Conservation (phyloP, 306 rosid species). For the Begonia loranthoides region DNA sequence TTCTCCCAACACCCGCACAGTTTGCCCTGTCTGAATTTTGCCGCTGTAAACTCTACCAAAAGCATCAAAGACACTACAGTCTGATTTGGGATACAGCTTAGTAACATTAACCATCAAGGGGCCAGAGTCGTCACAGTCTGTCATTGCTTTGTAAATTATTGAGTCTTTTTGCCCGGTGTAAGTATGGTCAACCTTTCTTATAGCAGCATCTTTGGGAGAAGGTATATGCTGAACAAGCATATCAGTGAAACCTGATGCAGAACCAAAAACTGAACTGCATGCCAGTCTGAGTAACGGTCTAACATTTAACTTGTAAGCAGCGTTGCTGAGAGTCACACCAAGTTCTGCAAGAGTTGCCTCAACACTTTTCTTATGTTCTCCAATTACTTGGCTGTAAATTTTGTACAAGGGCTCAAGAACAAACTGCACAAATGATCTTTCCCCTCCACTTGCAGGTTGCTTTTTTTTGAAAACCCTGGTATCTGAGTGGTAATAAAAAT, state of each 20-base stretch:
- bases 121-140: slow-evolving; percentile 69
- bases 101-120: slow-evolving; percentile 91
- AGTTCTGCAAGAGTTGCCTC: slow-evolving; percentile 93
- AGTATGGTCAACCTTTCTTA: slow-evolving; percentile 75
- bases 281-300: slow-evolving; percentile 92
- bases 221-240: slow-evolving; percentile 95
- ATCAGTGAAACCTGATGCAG: slow-evolving; percentile 82
- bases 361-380: slow-evolving; percentile 95
- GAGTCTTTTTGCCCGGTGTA: slow-evolving; percentile 90
- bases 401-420: slow-evolving; percentile 87
- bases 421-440: slow-evolving; percentile 90
- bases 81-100: slow-evolving; percentile 90
- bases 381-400: slow-evolving; percentile 93
- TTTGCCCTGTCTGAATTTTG: slow-evolving; percentile 85
- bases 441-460: slow-evolving; percentile 83
- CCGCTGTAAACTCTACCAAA: slow-evolving; percentile 97
- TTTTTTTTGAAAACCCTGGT: slow-evolving; percentile 67
- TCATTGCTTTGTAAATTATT: slow-evolving; percentile 69
- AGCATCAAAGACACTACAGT: slow-evolving; percentile 96
- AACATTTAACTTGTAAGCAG: slow-evolving; percentile 86
- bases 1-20: slow-evolving; percentile 88
- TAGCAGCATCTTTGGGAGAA: slow-evolving; percentile 77
- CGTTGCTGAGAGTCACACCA: slow-evolving; percentile 89
- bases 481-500: slow-evolving; percentile 67
- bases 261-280: slow-evolving; percentile 91